Evolutionary conservation across 2,329 filamentous ascomycete genomes (phyloP), one percentile per base, ranked within the genome.

Genomic region (Leptographium lundbergii): DNA sequence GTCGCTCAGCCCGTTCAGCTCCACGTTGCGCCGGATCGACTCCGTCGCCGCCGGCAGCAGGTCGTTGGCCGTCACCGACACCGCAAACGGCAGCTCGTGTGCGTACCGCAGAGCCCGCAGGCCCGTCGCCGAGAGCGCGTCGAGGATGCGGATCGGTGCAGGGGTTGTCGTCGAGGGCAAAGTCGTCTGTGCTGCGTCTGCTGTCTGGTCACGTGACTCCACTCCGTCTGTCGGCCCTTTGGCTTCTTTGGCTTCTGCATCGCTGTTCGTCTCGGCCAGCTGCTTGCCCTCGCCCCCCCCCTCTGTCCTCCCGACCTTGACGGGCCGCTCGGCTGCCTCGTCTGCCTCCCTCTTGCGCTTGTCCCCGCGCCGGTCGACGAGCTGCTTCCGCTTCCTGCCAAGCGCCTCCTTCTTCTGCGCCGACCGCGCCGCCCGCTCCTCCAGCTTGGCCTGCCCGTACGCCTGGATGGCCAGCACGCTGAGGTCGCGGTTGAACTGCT

Each of bases 401-500:
- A 69, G 66, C 47, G 82, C 80, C 60, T 80, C 77, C 63, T 81
- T 69, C 61, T 79, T 81, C 67, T 79, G 80, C 52, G 80, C 75
- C 66, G 81, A 79, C 36, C 77, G 76, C 19, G 78, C 75, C 56
- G 74, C 78, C 67, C 79, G 83, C 61, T 75, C 77, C 59, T 70
- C 62, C 59, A 69, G 71, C 61, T 72, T 61, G 36, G 89, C 84
- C 65, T 94, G 85, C 1, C 89, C 89, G 70, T 92, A 96, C 0
- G 88, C 88, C 68, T 89, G 89, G 71, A 99, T 96, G 0, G 90
- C 90, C 17, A 99, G 80, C 29, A 96, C 89, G 61, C 90, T 96
- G 64, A 99, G 74, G 69, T 99, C 94, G 54, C 95, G 87, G 72
- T 99, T 99, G 78, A 97, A 99, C 70, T 99, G 94, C 70, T 99